Conservation (phyloP, 2,329 filamentous ascomycete species). For the Hypoxylon sp. region DNA sequence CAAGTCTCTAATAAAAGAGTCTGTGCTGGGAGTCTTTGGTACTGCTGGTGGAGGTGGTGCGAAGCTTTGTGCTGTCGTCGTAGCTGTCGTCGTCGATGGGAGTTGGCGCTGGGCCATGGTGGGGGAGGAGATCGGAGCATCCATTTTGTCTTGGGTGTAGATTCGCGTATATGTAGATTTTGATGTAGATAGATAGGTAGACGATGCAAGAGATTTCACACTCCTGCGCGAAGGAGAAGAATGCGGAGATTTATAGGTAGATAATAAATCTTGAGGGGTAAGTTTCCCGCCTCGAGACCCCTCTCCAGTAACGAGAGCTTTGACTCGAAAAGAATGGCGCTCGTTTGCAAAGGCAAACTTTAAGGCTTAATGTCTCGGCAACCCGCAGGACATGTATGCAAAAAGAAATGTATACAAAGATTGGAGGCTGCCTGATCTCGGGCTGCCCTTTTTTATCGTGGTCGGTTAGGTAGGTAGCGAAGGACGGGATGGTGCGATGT, state of each 20-base stretch:
- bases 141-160: constrained; percentile 23
- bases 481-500: constrained; percentile 47
- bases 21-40: constrained; percentile 57
- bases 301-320: constrained; percentile 11
- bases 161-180: constrained; percentile 14
- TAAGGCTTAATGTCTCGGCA: constrained; percentile 17
- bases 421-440: constrained; percentile 28
- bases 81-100: constrained; percentile 32
- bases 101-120: constrained; percentile 38
- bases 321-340: constrained; percentile 20
- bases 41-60: constrained; percentile 48
- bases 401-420: constrained; percentile 28
- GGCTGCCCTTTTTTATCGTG: constrained; percentile 21
- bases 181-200: constrained; percentile 10
- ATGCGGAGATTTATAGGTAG: constrained; percentile 16
- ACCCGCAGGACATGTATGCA: constrained; percentile 24
- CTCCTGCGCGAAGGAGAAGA: not conserved
- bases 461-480: constrained; percentile 9
- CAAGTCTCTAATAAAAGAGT: constrained; percentile 81
- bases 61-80: constrained; percentile 41
- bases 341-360: constrained; percentile 9
- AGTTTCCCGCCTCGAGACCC: constrained; percentile 26
- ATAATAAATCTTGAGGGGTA: constrained; percentile 6
- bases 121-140: constrained; percentile 33
- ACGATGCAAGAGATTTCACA: constrained; percentile 13